Conservation (phyloP, 148 eudicot species). For the Fagopyrum tataricum region DNA sequence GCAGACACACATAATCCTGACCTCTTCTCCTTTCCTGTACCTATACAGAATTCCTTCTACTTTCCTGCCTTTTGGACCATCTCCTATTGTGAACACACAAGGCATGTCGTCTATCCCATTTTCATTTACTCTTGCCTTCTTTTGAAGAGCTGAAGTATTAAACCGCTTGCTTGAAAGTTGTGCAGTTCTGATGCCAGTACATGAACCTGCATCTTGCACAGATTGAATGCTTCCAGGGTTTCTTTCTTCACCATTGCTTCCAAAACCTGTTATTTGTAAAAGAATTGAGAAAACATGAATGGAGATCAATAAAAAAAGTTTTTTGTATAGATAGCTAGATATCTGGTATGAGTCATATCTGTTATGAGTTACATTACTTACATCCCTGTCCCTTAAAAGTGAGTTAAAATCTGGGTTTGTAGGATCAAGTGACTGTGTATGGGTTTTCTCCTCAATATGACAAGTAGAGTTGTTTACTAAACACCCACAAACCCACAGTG, state of each 20-base stretch:
- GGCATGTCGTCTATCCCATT: conserved; percentile 19
- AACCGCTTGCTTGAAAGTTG: conserved; percentile 18
- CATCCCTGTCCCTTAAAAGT: too few species aligned
- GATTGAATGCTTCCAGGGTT: too few species aligned
- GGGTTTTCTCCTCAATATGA: neutral
- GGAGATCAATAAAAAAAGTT: neutral
- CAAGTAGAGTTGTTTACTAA: neutral
- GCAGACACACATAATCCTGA: conserved; percentile 57
- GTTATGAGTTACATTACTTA: too few species aligned
- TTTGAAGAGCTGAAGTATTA: conserved; percentile 17
- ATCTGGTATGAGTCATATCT: neutral
- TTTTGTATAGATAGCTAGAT: neutral
- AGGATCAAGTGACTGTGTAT: too few species aligned
- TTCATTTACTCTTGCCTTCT: conserved; percentile 18
- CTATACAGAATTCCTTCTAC: conserved; percentile 46
- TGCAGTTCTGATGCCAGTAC: conserved; percentile 14
- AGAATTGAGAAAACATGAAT: too few species aligned
- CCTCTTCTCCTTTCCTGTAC: conserved; percentile 46
- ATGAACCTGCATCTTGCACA: conserved; percentile 14
- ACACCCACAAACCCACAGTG: too few species aligned
- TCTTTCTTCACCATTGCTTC: too few species aligned
- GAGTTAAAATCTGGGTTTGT: too few species aligned
- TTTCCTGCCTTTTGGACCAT: conserved; percentile 39
- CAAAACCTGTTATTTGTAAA: neutral
- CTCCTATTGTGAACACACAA: conserved; percentile 33